Conservation (phyloP, 176 grass and related monocot genomes). For the Triticum monococcum region DNA sequence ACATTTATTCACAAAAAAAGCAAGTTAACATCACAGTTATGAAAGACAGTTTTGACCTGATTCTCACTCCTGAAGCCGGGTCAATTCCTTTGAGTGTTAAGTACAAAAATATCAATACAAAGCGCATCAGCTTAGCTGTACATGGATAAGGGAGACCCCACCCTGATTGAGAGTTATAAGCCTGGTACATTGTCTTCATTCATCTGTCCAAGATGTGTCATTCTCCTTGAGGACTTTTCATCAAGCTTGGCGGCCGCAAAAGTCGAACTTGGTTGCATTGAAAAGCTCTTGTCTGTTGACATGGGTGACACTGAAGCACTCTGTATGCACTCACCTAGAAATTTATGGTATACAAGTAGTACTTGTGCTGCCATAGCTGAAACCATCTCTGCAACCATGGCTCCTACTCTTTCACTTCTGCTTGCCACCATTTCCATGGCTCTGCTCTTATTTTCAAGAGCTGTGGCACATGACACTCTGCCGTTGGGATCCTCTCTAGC, state of each 20-base stretch:
- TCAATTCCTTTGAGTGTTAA: conserved; percentile 12
- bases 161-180: not conserved
- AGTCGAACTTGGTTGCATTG: not conserved
- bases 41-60: not conserved
- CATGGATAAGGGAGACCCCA: not conserved
- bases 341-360: not conserved
- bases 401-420: not conserved
- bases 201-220: conserved; percentile 3
- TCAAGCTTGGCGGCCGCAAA: not conserved
- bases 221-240: not conserved
- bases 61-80: not conserved
- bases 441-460: not conserved
- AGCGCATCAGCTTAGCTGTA: conserved; percentile 3
- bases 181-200: not conserved
- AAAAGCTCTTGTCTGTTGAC: not conserved
- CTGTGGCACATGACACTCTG: not conserved
- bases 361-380: not conserved
- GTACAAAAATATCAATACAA: not conserved
- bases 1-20: not conserved
- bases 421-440: not conserved
- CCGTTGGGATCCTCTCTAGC: not conserved
- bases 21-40: not conserved
- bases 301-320: not conserved
- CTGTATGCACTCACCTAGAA: not conserved
- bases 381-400: conserved; percentile 5